Evolutionary conservation across 164 flowering plant species (phyloP), one percentile per base, ranked within the genome.

Genomic region (Aristolochia fimbriata): DNA sequence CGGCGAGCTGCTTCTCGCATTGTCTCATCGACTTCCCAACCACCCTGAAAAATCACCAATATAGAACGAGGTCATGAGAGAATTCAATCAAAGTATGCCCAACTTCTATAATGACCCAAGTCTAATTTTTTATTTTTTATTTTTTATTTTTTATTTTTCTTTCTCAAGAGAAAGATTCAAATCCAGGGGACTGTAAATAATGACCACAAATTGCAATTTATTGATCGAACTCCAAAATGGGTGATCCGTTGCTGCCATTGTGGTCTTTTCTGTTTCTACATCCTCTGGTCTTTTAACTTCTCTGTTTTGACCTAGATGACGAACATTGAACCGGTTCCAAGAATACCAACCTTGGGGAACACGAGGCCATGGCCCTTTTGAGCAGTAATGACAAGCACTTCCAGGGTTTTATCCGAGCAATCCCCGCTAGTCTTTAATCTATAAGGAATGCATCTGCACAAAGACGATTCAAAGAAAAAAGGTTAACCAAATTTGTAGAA

Each of bases 1-100:
- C 97, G 64, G n/a, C 24, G 19, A 41, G 85, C 97, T 0, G 94
- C 97, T 14, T 77, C 80, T 61, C 59, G 60, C 12, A 68, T 80
- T 46, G 82, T 58, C 72, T 89, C 97, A 73, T 89, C 90, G 0
- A 15, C 30, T 67, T 89, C 97, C 94, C 97, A 89, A 51, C 97
- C 97, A 55, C 97, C 97, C 90, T 88, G 75, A 30, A 55, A 41
- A 55, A 31, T 19, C 27, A 20, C 30, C 21, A 1, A 30, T 13
- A 0, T 11, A 16, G 10, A 45, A 16, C 64, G 14, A 60, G n/a
- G 24, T 20, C 23, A 19, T 21, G 6, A 37, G 23, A 33, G 9
- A 6, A 51, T 12, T 46, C 17, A 22, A 51, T 13, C 24, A 52
- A 46, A 45, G 30, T 55, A 48, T 11, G 12, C 5, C n/a, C n/a